These are phyloP conservation scores for Ceratobasidium sp. DNA, from an alignment of 1,284 basidiomycete species.

Conservation along the genomic window DNA sequence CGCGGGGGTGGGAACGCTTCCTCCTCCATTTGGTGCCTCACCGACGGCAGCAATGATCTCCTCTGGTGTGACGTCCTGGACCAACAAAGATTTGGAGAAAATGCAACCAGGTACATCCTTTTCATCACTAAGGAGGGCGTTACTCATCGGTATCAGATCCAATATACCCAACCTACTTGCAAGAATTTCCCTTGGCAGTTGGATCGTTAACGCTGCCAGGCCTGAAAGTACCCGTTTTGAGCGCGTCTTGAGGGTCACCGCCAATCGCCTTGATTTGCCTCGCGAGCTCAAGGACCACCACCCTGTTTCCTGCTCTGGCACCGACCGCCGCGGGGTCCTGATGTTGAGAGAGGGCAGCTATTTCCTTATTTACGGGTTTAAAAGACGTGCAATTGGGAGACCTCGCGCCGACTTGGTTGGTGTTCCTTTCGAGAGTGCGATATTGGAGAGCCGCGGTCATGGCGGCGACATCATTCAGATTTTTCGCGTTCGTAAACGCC, in stretches of 20 bases:
- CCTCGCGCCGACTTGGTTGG: slow-evolving; percentile 67
- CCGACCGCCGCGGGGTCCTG: slow-evolving; percentile 73
- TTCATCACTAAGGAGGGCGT: slow-evolving; percentile 58
- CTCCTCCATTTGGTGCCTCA: slow-evolving; percentile 33
- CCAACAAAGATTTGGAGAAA: slow-evolving; percentile 71
- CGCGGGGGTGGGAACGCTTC: slow-evolving; percentile 19
- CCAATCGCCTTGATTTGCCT: slow-evolving; percentile 73
- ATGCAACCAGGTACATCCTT: slow-evolving; percentile 72
- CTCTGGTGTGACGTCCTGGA: slow-evolving; percentile 68
- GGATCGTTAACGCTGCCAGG: slow-evolving; percentile 68
- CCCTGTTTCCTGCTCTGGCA: slow-evolving; percentile 73
- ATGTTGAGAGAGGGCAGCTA: slow-evolving; percentile 75
- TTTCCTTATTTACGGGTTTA: slow-evolving; percentile 73
- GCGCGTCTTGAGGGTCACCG: slow-evolving; percentile 71
- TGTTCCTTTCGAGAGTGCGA: slow-evolving; percentile 77
- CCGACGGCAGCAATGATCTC: slow-evolving; percentile 65
- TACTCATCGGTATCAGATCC: slow-evolving; percentile 62
- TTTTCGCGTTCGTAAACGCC: slow-evolving; percentile 79
- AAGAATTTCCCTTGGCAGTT: slow-evolving; percentile 60
- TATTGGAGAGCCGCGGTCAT: slow-evolving; percentile 73
- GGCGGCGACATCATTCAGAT: slow-evolving; percentile 68
- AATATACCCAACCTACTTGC: slow-evolving; percentile 52
- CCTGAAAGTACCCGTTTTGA: slow-evolving; percentile 74
- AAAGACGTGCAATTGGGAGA: slow-evolving; percentile 67
- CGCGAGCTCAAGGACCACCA: slow-evolving; percentile 69